These are phyloP conservation scores for Stachybotrys elegans DNA, from an alignment of 2,329 filamentous ascomycete genomes.

Conservation along the genomic window DNA sequence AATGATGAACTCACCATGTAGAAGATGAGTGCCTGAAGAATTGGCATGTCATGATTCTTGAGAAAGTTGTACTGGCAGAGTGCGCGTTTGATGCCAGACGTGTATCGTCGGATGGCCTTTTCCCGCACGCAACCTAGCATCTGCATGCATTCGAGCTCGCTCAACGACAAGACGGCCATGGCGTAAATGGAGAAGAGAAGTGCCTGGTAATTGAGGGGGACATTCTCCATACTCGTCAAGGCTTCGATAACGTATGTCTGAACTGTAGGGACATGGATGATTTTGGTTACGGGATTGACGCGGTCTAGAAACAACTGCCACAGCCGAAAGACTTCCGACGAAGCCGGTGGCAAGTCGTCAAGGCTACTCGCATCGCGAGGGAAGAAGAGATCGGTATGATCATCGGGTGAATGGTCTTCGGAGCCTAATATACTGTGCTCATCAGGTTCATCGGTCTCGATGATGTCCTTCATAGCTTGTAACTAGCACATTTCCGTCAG, in stretches of 20 bases:
- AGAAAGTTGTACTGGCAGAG: slow-evolving; percentile 52
- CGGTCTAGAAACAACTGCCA: slow-evolving; percentile 74
- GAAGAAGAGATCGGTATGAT: slow-evolving; percentile 46
- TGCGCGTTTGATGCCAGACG: slow-evolving; percentile 43
- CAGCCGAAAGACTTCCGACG: slow-evolving; percentile 61
- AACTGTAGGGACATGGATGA: slow-evolving; percentile 66
- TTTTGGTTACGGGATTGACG: slow-evolving; percentile 68
- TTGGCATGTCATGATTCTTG: slow-evolving; percentile 51
- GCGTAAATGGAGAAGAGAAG: slow-evolving; percentile 63
- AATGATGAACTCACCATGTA: slow-evolving; percentile 40
- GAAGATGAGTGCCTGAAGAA: slow-evolving; percentile 54
- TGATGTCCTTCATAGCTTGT: slow-evolving; percentile 53
- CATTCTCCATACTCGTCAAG: slow-evolving; percentile 45
- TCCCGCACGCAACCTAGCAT: slow-evolving; percentile 45
- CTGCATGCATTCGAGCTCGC: slow-evolving; percentile 48
- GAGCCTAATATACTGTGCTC: slow-evolving; percentile 45
- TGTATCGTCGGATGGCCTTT: slow-evolving; percentile 46
- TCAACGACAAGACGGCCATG: slow-evolving; percentile 52
- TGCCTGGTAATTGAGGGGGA: slow-evolving; percentile 56
- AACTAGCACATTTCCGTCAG: slow-evolving; percentile 33
- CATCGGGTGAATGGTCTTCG: slow-evolving; percentile 45
- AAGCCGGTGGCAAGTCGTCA: slow-evolving; percentile 56
- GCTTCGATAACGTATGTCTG: slow-evolving; percentile 62
- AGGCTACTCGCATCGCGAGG: slow-evolving; percentile 32
- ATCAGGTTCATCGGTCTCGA: slow-evolving; percentile 43